A percentile compares a stretch with the other conserved stretches of the same genome.
Conservation (phyloP, 306 rosid species). For the Quercus alba region DNA sequence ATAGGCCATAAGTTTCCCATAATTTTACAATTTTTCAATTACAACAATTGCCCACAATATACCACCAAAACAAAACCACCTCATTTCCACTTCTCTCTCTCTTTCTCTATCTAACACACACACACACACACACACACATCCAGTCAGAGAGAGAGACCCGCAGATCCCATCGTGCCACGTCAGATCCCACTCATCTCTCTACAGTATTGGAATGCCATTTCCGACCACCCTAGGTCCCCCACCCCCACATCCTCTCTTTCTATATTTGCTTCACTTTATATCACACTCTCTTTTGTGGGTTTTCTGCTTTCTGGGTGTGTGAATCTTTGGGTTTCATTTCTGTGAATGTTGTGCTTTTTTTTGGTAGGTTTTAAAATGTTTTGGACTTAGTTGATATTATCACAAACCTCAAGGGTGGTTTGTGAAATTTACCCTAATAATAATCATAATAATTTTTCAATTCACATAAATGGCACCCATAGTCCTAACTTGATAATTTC, state of each 20-base stretch:
- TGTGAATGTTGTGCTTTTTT: not conserved
- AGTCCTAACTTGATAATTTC: too few species aligned
- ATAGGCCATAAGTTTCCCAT: too few species aligned
- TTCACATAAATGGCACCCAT: too few species aligned
- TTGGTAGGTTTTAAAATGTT: not conserved
- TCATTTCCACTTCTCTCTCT: not conserved
- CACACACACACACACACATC: not conserved
- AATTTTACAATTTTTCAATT: not conserved
- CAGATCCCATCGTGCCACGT: conserved; percentile 16
- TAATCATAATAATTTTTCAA: too few species aligned
- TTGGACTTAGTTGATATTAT: too few species aligned
- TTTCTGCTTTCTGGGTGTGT: not conserved
- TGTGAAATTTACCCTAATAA: too few species aligned
- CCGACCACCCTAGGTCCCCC: conserved; percentile 14
- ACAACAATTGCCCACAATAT: not conserved
- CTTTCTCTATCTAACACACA: too few species aligned
- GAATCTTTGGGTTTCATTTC: not conserved
- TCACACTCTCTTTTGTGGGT: conserved; percentile 1
- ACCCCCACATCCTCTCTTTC: not conserved
- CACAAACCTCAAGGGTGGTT: too few species aligned
- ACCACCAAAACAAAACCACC: not conserved
- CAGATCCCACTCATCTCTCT: conserved; percentile 11
- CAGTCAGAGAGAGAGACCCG: not conserved
- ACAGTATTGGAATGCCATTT: conserved; percentile 12
- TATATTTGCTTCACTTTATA: conserved; percentile 10